phyloP scores from a whole-genome alignment of 2,329 filamentous ascomycete species.

The Paracoccidioides lutzii region DNA sequence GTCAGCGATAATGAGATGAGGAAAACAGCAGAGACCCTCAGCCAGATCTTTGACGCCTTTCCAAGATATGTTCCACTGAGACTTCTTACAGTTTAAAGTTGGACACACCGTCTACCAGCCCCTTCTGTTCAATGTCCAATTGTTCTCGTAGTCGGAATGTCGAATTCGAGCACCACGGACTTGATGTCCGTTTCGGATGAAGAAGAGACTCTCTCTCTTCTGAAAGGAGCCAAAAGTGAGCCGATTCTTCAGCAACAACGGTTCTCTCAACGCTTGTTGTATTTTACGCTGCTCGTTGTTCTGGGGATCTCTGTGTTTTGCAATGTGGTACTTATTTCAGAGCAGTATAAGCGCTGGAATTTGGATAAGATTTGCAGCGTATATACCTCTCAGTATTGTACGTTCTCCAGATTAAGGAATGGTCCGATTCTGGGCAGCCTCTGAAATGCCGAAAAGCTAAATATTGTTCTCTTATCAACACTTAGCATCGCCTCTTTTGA shows the following conservation, averaged over 20 bases:
- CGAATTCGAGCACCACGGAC: background rate
- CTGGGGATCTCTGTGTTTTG: constrained; percentile 9
- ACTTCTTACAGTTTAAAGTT: background rate
- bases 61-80: too few species aligned
- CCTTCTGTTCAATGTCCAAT: background rate
- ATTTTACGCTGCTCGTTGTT: background rate
- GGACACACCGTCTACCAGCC: background rate
- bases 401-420: background rate
- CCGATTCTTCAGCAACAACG: background rate
- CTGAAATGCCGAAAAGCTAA: background rate
- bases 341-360: constrained; percentile 3
- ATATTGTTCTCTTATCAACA: background rate
- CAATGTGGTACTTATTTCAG: constrained; percentile 9
- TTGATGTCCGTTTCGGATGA: background rate
- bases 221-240: background rate
- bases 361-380: constrained; percentile 6
- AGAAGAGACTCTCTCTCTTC: background rate
- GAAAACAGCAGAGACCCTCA: background rate
- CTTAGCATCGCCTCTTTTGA: constrained; percentile 20
- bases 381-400: constrained; percentile 9
- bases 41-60: background rate
- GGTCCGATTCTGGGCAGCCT: background rate
- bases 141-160: background rate
- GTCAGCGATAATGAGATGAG: background rate
- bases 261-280: background rate